Percentiles rank a stretch among this genome's conserved stretches.
Evolutionary conservation across 1,284 basidiomycete genomes (phyloP).

Genomic region (Hemileccinum hortonii): DNA sequence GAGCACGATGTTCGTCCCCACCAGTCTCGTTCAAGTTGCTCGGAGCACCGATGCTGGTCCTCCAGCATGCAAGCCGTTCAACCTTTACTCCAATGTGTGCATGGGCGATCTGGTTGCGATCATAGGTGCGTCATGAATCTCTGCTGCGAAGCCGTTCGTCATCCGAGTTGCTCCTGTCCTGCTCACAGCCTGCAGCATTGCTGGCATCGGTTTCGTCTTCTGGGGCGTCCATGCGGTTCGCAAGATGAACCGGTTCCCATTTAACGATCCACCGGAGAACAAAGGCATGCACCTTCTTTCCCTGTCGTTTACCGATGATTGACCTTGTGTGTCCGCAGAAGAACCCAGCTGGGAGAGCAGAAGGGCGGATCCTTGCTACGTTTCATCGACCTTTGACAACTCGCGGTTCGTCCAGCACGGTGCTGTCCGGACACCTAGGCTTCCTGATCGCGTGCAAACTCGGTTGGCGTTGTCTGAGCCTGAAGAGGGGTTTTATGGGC

Average conservation of each 20-base stretch:
- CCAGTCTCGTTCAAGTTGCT: background rate
- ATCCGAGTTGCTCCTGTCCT: background rate
- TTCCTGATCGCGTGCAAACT: conserved; percentile 5
- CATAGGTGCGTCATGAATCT: conserved; percentile 13
- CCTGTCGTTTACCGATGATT: background rate
- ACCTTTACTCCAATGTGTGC: conserved; percentile 12
- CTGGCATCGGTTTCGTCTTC: conserved; percentile 20
- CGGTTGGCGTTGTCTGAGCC: conserved; percentile 3
- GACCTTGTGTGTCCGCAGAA: conserved; percentile 6
- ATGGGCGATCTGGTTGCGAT: conserved; percentile 26
- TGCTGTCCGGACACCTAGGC: conserved; percentile 2
- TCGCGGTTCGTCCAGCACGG: conserved; percentile 5
- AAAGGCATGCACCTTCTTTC: background rate
- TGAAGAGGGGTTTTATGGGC: background rate
- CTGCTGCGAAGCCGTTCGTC: background rate
- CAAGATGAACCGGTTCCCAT: conserved; percentile 21
- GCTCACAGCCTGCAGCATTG: conserved; percentile 16
- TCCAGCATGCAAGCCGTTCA: conserved; percentile 14
- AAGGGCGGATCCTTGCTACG: conserved; percentile 4
- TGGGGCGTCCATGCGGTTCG: conserved; percentile 22
- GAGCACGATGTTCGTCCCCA: conserved; percentile 9
- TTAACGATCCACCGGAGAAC: background rate
- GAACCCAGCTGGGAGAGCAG: background rate
- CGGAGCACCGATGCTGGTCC: background rate
- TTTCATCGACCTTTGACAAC: conserved; percentile 1